Percentiles rank a stretch among this genome's conserved stretches.
Evolutionary conservation across 306 rosid genomes (phyloP).

Genomic region (Casuarina glauca): DNA sequence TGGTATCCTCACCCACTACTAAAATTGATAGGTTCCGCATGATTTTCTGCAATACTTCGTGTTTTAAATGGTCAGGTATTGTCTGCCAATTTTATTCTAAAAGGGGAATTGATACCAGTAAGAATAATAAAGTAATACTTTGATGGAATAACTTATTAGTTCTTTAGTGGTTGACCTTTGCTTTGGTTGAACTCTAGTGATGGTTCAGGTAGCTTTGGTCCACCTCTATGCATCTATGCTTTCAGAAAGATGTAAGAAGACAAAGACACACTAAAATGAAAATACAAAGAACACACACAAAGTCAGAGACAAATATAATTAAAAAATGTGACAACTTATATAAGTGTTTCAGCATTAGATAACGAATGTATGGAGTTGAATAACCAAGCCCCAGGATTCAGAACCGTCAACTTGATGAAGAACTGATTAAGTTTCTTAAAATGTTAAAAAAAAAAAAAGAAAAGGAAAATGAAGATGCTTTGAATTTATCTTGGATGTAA

Average conservation of each 20-base stretch:
- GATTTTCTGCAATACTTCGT: too few species aligned
- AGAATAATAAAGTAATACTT: conserved; percentile 22
- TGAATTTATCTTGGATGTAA: neutral
- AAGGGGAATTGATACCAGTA: conserved; percentile 15
- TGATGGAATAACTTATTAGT: conserved; percentile 26
- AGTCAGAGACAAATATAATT: conserved; percentile 9
- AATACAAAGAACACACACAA: conserved; percentile 26
- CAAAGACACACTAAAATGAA: conserved; percentile 43
- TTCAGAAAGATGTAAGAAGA: conserved; percentile 48
- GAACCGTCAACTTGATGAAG: neutral
- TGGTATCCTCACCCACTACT: too few species aligned
- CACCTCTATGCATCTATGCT: conserved; percentile 47
- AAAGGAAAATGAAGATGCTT: conserved; percentile 4
- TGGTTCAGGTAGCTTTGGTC: conserved; percentile 60
- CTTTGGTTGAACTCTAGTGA: conserved; percentile 48
- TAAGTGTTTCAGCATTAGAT: conserved; percentile 22
- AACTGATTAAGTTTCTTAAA: neutral
- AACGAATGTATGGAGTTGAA: neutral
- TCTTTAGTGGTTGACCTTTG: conserved; percentile 74
- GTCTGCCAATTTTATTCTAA: conserved; percentile 36
- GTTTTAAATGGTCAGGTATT: conserved; percentile 5
- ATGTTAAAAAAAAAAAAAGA: neutral
- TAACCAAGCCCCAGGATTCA: neutral
- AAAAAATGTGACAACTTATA: conserved; percentile 31
- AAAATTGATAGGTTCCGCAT: too few species aligned